Evolutionary conservation across 257 asterid genomes (phyloP), one percentile per base, ranked within the genome.

Genomic region (Haberlea rhodopensis): DNA sequence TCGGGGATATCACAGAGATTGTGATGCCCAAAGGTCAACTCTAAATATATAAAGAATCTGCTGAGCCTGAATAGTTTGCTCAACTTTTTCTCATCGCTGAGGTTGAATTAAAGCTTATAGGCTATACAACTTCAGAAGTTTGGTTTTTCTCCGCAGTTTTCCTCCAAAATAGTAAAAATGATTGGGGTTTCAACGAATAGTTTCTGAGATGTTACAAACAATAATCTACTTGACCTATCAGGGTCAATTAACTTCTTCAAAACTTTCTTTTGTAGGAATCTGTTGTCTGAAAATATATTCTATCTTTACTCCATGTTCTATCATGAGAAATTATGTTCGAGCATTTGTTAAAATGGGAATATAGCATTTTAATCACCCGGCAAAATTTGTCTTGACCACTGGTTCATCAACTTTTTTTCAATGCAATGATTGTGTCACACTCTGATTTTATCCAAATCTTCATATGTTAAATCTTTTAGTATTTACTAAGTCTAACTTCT

Each of bases 401-500:
- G 23, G 18, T n/a, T 34, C 19, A 22, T 8, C 24, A 15, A 9
- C 28, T n/a, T 40, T 53, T 19, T 49, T 52, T 19, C 53, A 31
- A 26, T 55, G 19, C 40, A 31, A 20, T 15, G 37, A 57, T 25
- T 52, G 45, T 31, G 37, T 29, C 9, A 43, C 15, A 13, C n/a
- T n/a, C 57, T 58, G 68, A 29, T 19, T 43, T 28, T 37, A 43
- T 69, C 20, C 24, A 18, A 37, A 26, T 45, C 48, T 65, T 71
- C 53, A 19, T 40, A 53, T 58, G 45, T 46, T 60, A 31, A 58
- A 31, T 55, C 32, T 25, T 56, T 15, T 46, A 28, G 57, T 57
- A 69, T 62, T 48, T 26, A 27, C 60, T 8, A 62, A 43, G 57
- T 54, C 71, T 75, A 6, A 48, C 34, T 43, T 54, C 45, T 18